Percentiles rank a stretch among this genome's conserved stretches.
These are phyloP conservation scores for Pelargonium nanum DNA, from an alignment of 345 rosid species.

Conservation along the genomic window DNA sequence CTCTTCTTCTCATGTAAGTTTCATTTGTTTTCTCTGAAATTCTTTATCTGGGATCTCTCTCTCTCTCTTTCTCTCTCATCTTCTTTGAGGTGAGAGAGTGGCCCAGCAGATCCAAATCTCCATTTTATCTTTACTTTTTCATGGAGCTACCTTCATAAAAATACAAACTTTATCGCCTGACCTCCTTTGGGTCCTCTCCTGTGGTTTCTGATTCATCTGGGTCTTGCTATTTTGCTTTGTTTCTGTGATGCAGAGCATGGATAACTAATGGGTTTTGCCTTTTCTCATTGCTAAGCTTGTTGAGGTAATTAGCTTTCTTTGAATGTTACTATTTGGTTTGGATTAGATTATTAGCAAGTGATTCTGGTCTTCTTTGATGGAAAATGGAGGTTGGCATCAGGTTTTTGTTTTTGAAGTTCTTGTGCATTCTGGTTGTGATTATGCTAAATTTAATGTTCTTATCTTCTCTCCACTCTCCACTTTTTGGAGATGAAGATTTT, in stretches of 20 bases:
- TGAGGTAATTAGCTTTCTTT: background rate
- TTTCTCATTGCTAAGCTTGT: constrained; percentile 1
- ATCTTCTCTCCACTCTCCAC: too few relatives aligned
- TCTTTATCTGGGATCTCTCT: constrained; percentile 12
- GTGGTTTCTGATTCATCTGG: constrained; percentile 8
- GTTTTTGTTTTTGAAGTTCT: too few relatives aligned
- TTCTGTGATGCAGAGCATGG: constrained; percentile 15
- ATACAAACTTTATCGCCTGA: constrained; percentile 14
- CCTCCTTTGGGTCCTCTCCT: constrained; percentile 12
- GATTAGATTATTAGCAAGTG: too few relatives aligned
- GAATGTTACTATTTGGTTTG: background rate
- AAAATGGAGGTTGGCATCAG: too few relatives aligned
- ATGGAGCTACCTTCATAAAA: constrained; percentile 16
- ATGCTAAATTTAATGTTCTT: too few relatives aligned
- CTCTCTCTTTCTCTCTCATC: constrained; percentile 23
- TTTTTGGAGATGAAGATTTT: too few relatives aligned
- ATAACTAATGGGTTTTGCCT: background rate
- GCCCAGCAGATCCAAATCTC: constrained; percentile 42
- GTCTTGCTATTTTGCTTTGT: constrained; percentile 2
- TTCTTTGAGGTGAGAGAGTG: constrained; percentile 22
- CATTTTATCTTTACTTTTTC: constrained; percentile 19
- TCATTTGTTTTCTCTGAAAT: constrained; percentile 12
- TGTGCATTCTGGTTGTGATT: too few relatives aligned
- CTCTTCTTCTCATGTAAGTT: constrained; percentile 23
- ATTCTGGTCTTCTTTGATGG: too few relatives aligned